These are phyloP conservation scores for Acephala macrosclerotiorum DNA, from an alignment of 2,329 filamentous ascomycete species.

Conservation along the genomic window DNA sequence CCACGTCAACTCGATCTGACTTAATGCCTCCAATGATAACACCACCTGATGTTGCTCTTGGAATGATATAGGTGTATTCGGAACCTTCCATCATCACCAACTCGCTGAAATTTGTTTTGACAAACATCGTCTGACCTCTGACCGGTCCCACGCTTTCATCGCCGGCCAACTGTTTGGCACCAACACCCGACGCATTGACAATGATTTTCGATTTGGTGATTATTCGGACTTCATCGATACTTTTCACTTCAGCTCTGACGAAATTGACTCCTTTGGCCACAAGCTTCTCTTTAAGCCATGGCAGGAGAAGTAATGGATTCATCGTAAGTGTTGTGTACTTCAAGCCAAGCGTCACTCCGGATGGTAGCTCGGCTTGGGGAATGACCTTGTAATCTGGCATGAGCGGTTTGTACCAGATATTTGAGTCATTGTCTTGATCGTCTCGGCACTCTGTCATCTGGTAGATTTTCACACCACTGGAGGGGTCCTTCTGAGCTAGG, in stretches of 20 bases:
- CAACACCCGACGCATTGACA: constrained; percentile 38
- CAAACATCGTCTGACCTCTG: constrained; percentile 40
- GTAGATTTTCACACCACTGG: constrained; percentile 35
- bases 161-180: constrained; percentile 29
- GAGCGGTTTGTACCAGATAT: constrained; percentile 34
- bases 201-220: constrained; percentile 29
- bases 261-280: constrained; percentile 34
- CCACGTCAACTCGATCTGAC: constrained; percentile 35
- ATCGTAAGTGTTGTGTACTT: constrained; percentile 37
- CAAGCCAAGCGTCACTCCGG: constrained; percentile 29
- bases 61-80: constrained; percentile 41
- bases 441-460: constrained; percentile 39
- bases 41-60: constrained; percentile 32
- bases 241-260: constrained; percentile 28
- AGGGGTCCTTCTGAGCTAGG: constrained; percentile 30
- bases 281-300: constrained; percentile 33
- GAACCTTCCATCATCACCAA: constrained; percentile 36
- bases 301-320: constrained; percentile 35
- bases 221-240: constrained; percentile 26
- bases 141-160: constrained; percentile 34
- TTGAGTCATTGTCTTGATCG: constrained; percentile 23
- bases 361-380: constrained; percentile 25
- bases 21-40: constrained; percentile 40
- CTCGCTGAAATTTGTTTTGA: constrained; percentile 33
- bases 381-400: constrained; percentile 35